A percentile compares a stretch with the other conserved stretches of the same genome.
These are phyloP conservation scores for Ogataea pilisensis DNA, from an alignment of 805 yeast genomes.

Conservation along the genomic window DNA sequence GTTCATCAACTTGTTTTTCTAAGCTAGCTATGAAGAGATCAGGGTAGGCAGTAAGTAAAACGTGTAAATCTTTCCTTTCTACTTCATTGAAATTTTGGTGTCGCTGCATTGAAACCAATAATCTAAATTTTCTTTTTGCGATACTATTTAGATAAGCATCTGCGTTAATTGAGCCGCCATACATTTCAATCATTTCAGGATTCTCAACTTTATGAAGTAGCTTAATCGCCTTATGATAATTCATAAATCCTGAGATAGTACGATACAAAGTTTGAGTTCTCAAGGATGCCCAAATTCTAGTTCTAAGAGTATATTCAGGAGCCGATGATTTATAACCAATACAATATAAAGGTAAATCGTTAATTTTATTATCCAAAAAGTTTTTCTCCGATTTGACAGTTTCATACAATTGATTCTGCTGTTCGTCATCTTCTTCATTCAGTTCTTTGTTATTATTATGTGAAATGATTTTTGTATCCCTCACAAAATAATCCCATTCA, in stretches of 20 bases:
- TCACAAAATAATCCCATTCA: conserved; percentile 81
- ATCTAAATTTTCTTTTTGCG: conserved; percentile 74
- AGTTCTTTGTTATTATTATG: conserved; percentile 38
- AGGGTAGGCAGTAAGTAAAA: conserved; percentile 71
- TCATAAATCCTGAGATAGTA: conserved; percentile 80
- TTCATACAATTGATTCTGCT: too few species aligned
- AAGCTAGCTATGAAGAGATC: conserved; percentile 53
- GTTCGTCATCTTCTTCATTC: conserved; percentile 6
- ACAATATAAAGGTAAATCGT: conserved; percentile 66
- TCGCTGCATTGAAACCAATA: conserved; percentile 87
- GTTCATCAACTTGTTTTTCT: conserved; percentile 41
- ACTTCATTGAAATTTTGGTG: conserved; percentile 56
- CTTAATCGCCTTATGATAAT: conserved; percentile 70
- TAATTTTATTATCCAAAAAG: conserved; percentile 39
- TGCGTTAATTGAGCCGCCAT: conserved; percentile 38
- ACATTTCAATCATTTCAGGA: conserved; percentile 43
- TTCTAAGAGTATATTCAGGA: conserved; percentile 60
- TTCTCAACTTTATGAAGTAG: conserved; percentile 65
- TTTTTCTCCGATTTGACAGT: conserved; percentile 35
- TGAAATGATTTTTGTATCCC: conserved; percentile 66
- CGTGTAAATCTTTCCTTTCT: conserved; percentile 65
- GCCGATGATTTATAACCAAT: conserved; percentile 68
- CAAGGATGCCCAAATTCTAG: conserved; percentile 84
- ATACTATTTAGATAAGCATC: conserved; percentile 67
- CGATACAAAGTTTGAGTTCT: conserved; percentile 81